Evolutionary conservation across 768 basidiomycete species (phyloP).

Genomic region (Termitomyces sp.): DNA sequence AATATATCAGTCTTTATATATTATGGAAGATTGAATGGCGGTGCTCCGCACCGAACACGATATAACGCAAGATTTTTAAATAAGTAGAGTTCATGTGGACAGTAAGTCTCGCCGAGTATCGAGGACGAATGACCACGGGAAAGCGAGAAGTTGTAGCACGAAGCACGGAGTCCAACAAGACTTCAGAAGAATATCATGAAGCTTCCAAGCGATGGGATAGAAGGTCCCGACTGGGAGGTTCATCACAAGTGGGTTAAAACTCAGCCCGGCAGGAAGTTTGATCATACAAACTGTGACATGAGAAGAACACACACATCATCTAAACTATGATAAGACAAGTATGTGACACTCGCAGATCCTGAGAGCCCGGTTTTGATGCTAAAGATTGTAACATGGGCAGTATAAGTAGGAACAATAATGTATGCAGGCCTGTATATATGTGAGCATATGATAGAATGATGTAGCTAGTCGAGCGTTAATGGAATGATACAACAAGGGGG

Average conservation of each 20-base stretch:
- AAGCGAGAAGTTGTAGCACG: neutral
- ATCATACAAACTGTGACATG: neutral
- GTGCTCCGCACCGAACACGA: slow-evolving; percentile 47
- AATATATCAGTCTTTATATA: slow-evolving; percentile 1
- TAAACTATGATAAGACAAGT: neutral
- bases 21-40: neutral
- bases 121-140: neutral
- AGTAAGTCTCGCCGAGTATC: neutral
- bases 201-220: slow-evolving; percentile 1
- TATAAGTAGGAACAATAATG: slow-evolving; percentile 11
- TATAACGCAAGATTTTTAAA: slow-evolving; percentile 49
- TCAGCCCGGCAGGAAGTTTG: slow-evolving; percentile 11
- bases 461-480: neutral
- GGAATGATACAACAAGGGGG: neutral
- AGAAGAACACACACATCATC: neutral
- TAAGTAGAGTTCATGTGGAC: slow-evolving; percentile 28
- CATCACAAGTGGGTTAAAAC: slow-evolving; percentile 9
- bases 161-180: neutral
- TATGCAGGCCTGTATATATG: slow-evolving; percentile 8
- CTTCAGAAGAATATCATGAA: slow-evolving; percentile 6
- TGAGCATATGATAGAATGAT: slow-evolving; percentile 13
- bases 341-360: slow-evolving; percentile 5
- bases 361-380: slow-evolving; percentile 5
- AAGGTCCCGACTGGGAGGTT: neutral
- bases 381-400: slow-evolving; percentile 1